Base-by-base conservation (phyloP, 805 yeast species). In the Metschnikowia corniflorae region DNA sequence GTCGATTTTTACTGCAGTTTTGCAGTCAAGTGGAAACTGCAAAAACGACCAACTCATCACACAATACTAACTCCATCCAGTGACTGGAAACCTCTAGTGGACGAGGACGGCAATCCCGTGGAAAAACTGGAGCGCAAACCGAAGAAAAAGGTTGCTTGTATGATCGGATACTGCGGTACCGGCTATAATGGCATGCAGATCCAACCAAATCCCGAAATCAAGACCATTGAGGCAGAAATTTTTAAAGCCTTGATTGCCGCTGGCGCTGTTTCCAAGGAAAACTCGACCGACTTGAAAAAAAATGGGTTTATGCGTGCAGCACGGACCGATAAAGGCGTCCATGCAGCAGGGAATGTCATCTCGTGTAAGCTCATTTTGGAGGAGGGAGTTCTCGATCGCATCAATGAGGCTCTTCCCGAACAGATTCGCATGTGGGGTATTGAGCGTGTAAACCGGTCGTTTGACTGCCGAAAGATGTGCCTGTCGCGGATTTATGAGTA, bases 151-250 rank as follows among this genome's bases (percentile, higher is more conserved):
- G 96, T 87, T 16, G 97, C 96, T 0, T 78, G 84, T 52, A 71
- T 86, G 78, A 71, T 89, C 47, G 97, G 97, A 4, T 89, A 89
- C 65, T 89, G 96, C 58, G 97, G 97, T 27, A 81, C 96, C 1
- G 97, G 97, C 0, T 89, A 89, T 63, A 93, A 86, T 59, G 97
- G 97, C 6, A 86, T 89, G 95, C 97, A 89, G 61, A 66, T 82
- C 46, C 72, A 68, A 40, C 63, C 63, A 39, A 89, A 88, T 56
- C 94, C 95, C 2, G 94, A 89, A 14, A 77, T 77, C 27, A 79
- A 80, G 56, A 89, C 97, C 15, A 89, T 89, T 47, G 97, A 89
- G 62, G 93, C 89, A 10, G 96, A 86, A 33, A 55, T 89, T 6
- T 91, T 86, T 59, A 71, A 75, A 20, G 96, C 97, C 0, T 77